These are phyloP conservation scores for Serendipita sp. DNA, from an alignment of 768 basidiomycete genomes.

Conservation along the genomic window DNA sequence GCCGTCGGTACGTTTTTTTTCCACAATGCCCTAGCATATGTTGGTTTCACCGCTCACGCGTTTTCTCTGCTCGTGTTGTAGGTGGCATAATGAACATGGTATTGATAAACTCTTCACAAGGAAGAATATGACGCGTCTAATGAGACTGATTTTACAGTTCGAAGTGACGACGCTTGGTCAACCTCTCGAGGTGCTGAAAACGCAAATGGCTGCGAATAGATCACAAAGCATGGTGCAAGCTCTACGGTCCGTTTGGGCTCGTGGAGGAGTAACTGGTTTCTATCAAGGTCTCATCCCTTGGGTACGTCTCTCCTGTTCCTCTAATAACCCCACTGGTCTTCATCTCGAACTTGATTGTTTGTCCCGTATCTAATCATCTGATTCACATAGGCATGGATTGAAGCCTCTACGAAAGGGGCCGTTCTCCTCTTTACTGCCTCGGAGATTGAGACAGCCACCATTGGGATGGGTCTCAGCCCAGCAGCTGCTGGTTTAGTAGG, in stretches of 20 bases:
- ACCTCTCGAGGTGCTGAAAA: slow-evolving; percentile 95
- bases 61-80: slow-evolving; percentile 18
- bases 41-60: neutral
- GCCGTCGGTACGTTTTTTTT: slow-evolving; percentile 54
- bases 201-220: slow-evolving; percentile 97
- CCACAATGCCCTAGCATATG: slow-evolving; percentile 6
- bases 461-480: slow-evolving; percentile 54
- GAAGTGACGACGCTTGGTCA: slow-evolving; percentile 97
- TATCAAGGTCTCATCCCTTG: slow-evolving; percentile 99
- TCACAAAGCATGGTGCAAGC: slow-evolving; percentile 82
- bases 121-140: slow-evolving; percentile 1
- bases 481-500: slow-evolving; percentile 79
- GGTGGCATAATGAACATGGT: slow-evolving; percentile 99
- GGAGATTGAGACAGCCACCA: slow-evolving; percentile 65
- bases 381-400: slow-evolving; percentile 78
- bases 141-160: neutral
- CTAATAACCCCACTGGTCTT: neutral
- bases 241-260: slow-evolving; percentile 69
- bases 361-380: neutral
- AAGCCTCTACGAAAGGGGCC: slow-evolving; percentile 95
- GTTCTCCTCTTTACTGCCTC: slow-evolving; percentile 93
- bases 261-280: slow-evolving; percentile 79
- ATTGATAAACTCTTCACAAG: slow-evolving; percentile 10
- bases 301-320: slow-evolving; percentile 32
- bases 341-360: slow-evolving; percentile 4